Conservation (phyloP, 2,329 filamentous ascomycete species). For the Trichoderma aggressivum region DNA sequence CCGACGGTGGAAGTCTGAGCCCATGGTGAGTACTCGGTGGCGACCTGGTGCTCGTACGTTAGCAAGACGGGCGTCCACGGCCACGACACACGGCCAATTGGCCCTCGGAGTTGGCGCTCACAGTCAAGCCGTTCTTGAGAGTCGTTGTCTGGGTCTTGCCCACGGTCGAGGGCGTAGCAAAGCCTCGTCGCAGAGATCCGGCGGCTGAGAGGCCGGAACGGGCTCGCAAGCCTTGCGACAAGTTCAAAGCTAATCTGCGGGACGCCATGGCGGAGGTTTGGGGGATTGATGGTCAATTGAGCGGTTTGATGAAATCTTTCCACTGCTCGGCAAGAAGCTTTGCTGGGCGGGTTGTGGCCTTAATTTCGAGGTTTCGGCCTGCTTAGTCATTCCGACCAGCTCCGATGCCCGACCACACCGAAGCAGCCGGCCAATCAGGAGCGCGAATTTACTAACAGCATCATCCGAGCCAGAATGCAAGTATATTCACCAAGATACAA, state of each 20-base stretch:
- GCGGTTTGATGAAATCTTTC: constrained; percentile 55
- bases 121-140: constrained; percentile 94
- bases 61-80: constrained; percentile 25
- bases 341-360: constrained; percentile 44
- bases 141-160: constrained; percentile 94
- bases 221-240: constrained; percentile 84
- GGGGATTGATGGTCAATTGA: constrained; percentile 49
- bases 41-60: constrained; percentile 61
- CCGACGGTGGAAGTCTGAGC: constrained; percentile 97
- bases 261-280: constrained; percentile 76
- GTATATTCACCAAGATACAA: neutral
- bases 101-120: constrained; percentile 44
- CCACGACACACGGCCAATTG: constrained; percentile 38
- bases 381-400: constrained; percentile 42
- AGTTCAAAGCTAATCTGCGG: constrained; percentile 92
- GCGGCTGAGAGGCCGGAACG: constrained; percentile 79
- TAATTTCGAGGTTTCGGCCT: constrained; percentile 35
- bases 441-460: constrained; percentile 32
- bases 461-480: neutral
- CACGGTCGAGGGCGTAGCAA: constrained; percentile 79
- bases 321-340: constrained; percentile 46
- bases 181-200: constrained; percentile 75
- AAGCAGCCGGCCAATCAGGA: constrained; percentile 32
- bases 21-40: constrained; percentile 96
- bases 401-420: constrained; percentile 33